phyloP scores from a whole-genome alignment of 2,329 filamentous ascomycete genomes.

The Apiospora rasikravindrae region DNA sequence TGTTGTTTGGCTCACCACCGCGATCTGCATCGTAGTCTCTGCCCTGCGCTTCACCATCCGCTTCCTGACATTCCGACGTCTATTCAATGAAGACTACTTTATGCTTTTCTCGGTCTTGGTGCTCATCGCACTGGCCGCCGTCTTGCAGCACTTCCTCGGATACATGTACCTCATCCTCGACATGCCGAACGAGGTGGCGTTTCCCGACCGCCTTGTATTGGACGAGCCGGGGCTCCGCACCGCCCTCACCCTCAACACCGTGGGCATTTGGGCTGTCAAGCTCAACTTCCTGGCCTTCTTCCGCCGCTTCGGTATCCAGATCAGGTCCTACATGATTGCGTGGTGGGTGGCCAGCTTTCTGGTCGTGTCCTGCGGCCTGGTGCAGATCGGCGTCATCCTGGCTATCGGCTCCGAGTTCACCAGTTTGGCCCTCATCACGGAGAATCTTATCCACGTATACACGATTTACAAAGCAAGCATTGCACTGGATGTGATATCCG shows the following conservation, averaged over 20 bases:
- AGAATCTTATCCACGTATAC: slow-evolving; percentile 21
- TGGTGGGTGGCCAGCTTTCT: slow-evolving; percentile 28
- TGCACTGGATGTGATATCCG: slow-evolving; percentile 25
- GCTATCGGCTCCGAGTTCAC: slow-evolving; percentile 26
- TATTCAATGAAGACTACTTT: slow-evolving; percentile 19
- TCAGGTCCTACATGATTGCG: slow-evolving; percentile 20
- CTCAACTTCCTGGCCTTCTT: slow-evolving; percentile 28
- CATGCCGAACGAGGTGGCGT: background rate
- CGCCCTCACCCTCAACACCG: background rate
- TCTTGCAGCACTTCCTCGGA: background rate
- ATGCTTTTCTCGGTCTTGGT: background rate
- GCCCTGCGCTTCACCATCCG: slow-evolving; percentile 6
- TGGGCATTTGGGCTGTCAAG: slow-evolving; percentile 27
- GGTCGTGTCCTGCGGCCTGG: slow-evolving; percentile 21
- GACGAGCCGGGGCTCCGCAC: background rate
- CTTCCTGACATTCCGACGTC: slow-evolving; percentile 12
- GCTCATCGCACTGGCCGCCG: background rate
- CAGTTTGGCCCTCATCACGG: background rate
- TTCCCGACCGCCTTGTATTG: background rate
- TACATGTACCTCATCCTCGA: slow-evolving; percentile 9
- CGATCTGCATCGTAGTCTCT: background rate
- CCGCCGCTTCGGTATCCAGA: slow-evolving; percentile 20
- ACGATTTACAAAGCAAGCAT: slow-evolving; percentile 20
- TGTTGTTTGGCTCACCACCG: background rate
- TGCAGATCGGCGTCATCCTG: slow-evolving; percentile 21